Conservation (phyloP, 805 yeast species). For the Metschnikowia baotianmanensis region DNA sequence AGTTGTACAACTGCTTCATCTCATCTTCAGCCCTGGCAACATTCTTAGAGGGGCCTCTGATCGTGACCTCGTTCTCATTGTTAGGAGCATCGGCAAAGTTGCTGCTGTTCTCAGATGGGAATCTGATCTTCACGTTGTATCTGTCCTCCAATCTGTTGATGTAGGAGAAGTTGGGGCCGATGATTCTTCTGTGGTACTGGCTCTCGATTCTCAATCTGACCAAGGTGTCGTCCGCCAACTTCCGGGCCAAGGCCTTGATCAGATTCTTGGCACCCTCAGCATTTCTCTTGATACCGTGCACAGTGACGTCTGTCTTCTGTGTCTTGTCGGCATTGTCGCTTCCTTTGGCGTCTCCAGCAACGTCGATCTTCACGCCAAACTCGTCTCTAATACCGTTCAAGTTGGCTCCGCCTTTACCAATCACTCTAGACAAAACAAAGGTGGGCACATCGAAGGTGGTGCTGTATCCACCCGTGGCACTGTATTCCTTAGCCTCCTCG, state of each 20-base stretch:
- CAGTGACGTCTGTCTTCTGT: constrained; percentile 44
- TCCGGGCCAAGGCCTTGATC: constrained; percentile 58
- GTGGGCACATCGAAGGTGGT: constrained; percentile 62
- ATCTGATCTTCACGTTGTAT: constrained; percentile 75
- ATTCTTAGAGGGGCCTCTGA: constrained; percentile 89
- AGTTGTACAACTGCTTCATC: constrained; percentile 75
- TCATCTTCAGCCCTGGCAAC: constrained; percentile 83
- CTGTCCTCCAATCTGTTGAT: constrained; percentile 84
- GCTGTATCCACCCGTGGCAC: constrained; percentile 37
- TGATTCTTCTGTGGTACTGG: constrained; percentile 75
- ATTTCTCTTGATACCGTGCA: constrained; percentile 73
- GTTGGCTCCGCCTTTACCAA: constrained; percentile 86
- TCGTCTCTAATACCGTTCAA: constrained; percentile 67
- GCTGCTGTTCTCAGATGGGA: constrained; percentile 49
- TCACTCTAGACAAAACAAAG: constrained; percentile 67
- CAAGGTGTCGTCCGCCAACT: constrained; percentile 78
- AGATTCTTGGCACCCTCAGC: constrained; percentile 68
- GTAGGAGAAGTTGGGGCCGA: constrained; percentile 80
- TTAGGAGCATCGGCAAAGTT: constrained; percentile 37
- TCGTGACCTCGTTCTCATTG: constrained; percentile 58
- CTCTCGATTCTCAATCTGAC: constrained; percentile 66
- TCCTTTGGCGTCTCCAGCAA: constrained; percentile 48
- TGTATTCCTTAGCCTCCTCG: constrained; percentile 53
- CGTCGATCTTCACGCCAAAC: constrained; percentile 74
- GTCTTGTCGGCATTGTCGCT: constrained; percentile 25